phyloP scores from a whole-genome alignment of 2,329 filamentous ascomycete species.

The Fusarium oligoseptatum region DNA sequence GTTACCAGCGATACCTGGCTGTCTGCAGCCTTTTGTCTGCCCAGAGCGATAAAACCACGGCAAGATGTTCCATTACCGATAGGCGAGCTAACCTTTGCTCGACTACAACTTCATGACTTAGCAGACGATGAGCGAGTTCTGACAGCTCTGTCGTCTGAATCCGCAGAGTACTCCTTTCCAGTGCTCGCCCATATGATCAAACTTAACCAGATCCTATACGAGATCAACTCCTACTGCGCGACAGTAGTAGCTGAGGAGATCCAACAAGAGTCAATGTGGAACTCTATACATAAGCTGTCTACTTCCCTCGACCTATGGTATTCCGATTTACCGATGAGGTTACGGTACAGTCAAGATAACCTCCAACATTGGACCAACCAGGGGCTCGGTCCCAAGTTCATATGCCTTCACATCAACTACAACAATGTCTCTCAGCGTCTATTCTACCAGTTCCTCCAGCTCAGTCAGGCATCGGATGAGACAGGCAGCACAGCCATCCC shows the following conservation, averaged over 20 bases:
- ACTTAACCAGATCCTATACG: constrained; percentile 51
- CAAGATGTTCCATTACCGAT: constrained; percentile 50
- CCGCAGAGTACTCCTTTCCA: background rate
- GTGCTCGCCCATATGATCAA: constrained; percentile 39
- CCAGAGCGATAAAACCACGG: constrained; percentile 9
- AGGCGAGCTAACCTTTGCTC: constrained; percentile 45
- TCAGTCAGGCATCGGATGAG: constrained; percentile 44
- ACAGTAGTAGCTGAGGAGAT: constrained; percentile 10
- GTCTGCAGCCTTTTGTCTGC: constrained; percentile 38
- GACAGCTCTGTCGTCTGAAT: background rate
- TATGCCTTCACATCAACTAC: constrained; percentile 61
- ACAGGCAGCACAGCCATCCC: background rate
- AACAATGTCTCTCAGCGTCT: constrained; percentile 62
- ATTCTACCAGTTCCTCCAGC: constrained; percentile 60
- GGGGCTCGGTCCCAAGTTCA: constrained; percentile 58
- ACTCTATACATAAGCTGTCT: constrained; percentile 50
- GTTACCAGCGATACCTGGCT: constrained; percentile 40
- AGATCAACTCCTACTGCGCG: constrained; percentile 53
- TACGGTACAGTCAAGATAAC: constrained; percentile 56
- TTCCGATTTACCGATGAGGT: constrained; percentile 46
- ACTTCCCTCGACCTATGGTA: constrained; percentile 46
- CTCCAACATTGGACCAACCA: constrained; percentile 52
- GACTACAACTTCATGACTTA: background rate
- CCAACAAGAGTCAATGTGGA: constrained; percentile 47
- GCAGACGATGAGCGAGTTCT: background rate